Conservation (phyloP, 345 rosid species). For the Brassica nigra region DNA sequence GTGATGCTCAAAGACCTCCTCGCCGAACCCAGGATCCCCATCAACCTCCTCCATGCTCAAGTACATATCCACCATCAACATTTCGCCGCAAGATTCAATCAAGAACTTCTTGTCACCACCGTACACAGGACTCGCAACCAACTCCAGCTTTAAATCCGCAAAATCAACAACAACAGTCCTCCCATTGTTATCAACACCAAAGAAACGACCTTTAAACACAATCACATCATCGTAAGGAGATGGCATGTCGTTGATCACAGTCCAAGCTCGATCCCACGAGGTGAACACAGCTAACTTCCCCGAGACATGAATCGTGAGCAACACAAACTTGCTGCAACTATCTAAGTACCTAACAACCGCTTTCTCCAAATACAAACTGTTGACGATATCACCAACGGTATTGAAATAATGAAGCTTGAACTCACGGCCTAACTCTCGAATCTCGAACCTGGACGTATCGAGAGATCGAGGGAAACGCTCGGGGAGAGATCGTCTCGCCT, state of each 20-base stretch:
- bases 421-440: conserved; percentile 67
- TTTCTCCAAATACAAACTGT: conserved; percentile 72
- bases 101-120: conserved; percentile 93
- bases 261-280: conserved; percentile 64
- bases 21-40: conserved; percentile 37
- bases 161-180: conserved; percentile 62
- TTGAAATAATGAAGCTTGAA: conserved; percentile 61
- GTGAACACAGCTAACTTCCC: conserved; percentile 81
- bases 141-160: conserved; percentile 33
- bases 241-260: conserved; percentile 67
- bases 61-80: conserved; percentile 83
- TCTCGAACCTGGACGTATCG: conserved; percentile 49
- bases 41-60: conserved; percentile 59
- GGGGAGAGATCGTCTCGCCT: conserved; percentile 42
- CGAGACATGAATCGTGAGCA: conserved; percentile 88
- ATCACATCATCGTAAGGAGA: conserved; percentile 89
- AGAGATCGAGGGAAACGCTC: conserved; percentile 49
- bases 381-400: conserved; percentile 38
- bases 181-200: conserved; percentile 76
- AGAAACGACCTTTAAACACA: conserved; percentile 56
- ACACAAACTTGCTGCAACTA: conserved; percentile 44
- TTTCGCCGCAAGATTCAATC: conserved; percentile 70
- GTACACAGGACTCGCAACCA: conserved; percentile 55
- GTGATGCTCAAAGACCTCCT: conserved; percentile 44
- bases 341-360: conserved; percentile 54